Percentiles rank a stretch among this genome's conserved stretches.
phyloP scores from a whole-genome alignment of 345 rosid species.

The Eucalyptus sp. region DNA sequence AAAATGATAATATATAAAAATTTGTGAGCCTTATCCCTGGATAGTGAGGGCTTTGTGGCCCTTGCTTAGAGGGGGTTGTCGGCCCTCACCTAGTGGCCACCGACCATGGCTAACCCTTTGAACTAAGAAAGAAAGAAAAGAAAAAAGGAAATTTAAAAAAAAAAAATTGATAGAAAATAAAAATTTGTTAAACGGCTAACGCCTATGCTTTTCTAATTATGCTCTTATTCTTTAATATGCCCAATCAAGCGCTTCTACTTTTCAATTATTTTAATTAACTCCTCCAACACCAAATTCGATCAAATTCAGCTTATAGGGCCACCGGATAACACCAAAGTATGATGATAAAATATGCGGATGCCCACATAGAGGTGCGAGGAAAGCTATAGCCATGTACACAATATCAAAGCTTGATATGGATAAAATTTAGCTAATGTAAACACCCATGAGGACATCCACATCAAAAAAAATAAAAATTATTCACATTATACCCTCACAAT shows the following conservation, averaged over 20 bases:
- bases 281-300: not conserved
- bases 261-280: no score
- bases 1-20: no score
- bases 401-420: not conserved
- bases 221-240: not conserved
- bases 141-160: no score
- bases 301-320: not conserved
- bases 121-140: no score
- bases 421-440: not conserved
- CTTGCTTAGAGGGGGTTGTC: no score
- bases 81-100: no score
- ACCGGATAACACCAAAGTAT: not conserved
- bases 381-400: not conserved
- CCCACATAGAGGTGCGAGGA: not conserved
- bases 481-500: not conserved
- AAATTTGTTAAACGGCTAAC: no score
- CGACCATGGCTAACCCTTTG: no score
- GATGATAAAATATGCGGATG: not conserved
- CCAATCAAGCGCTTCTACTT: not conserved
- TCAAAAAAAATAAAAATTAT: not conserved
- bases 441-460: not conserved
- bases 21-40: no score
- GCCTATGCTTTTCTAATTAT: accelerated
- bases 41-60: no score
- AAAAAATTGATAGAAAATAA: no score